phyloP scores from a whole-genome alignment of 2,329 filamentous ascomycete species.

The Ophiostoma piceae region DNA sequence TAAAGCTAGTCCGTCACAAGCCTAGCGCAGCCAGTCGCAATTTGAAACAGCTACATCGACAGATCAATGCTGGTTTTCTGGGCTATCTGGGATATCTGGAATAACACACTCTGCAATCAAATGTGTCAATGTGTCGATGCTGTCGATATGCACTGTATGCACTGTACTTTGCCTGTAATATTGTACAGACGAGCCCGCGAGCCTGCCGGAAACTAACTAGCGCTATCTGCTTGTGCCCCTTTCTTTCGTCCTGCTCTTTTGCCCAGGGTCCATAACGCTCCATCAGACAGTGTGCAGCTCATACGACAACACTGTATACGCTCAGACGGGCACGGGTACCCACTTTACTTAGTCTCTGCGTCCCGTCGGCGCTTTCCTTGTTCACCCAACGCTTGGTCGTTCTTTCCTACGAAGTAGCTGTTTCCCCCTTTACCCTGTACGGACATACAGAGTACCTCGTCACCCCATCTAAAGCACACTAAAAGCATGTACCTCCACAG shows the following conservation, averaged over 20 bases:
- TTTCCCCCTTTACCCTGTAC: not conserved
- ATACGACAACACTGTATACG: not conserved
- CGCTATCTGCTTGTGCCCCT: conserved; percentile 2
- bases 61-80: conserved; percentile 7
- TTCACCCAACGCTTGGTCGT: not conserved
- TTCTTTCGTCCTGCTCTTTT: not conserved
- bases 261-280: not conserved
- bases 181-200: not conserved
- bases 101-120: not conserved
- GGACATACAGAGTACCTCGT: not conserved
- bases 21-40: conserved; percentile 14
- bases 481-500: not conserved
- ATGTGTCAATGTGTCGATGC: not conserved
- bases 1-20: not conserved
- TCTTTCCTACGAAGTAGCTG: not conserved
- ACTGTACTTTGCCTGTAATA: not conserved
- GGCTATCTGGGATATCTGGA: not conserved
- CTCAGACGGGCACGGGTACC: not conserved
- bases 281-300: not conserved
- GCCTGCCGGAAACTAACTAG: conserved; percentile 13
- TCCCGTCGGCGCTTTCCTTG: conserved; percentile 7
- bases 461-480: not conserved
- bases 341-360: conserved; percentile 5
- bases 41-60: conserved; percentile 13
- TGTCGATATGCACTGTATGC: not conserved